Percentiles rank a stretch among this genome's conserved stretches.
These are phyloP conservation scores for Colletotrichum godetiae DNA, from an alignment of 2,329 filamentous ascomycete species.

Conservation along the genomic window DNA sequence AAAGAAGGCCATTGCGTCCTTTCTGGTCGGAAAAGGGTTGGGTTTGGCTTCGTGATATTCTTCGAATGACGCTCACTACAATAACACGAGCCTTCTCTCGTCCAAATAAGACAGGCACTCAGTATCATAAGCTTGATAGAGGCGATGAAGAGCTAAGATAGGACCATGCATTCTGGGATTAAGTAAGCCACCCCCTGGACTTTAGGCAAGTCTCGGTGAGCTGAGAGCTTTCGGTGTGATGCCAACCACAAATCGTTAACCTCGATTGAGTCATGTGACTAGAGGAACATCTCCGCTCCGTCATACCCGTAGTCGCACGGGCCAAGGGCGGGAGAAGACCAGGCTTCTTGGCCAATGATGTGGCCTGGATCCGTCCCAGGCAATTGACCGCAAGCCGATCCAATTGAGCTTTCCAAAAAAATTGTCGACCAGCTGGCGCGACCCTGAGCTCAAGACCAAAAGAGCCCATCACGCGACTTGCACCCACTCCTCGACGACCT, in stretches of 20 bases:
- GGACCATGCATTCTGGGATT: not conserved
- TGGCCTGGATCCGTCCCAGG: slow-evolving; percentile 15
- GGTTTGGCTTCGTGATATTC: not conserved
- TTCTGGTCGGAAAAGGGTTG: slow-evolving; percentile 2
- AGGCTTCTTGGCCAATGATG: slow-evolving; percentile 17
- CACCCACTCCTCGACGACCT: slow-evolving; percentile 16
- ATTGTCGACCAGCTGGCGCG: slow-evolving; percentile 36
- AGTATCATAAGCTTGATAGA: not conserved
- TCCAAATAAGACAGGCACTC: not conserved
- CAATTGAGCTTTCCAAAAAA: slow-evolving; percentile 36
- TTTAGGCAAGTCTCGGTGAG: not conserved
- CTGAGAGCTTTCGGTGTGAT: not conserved
- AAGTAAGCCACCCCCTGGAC: slow-evolving; percentile 12
- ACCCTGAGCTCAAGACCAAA: slow-evolving; percentile 17
- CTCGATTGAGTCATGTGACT: slow-evolving; percentile 14
- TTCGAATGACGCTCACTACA: not conserved
- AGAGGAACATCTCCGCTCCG: not conserved
- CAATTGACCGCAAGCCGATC: slow-evolving; percentile 16
- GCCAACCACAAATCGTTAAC: too few species aligned
- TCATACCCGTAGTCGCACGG: not conserved
- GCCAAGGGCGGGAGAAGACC: not conserved
- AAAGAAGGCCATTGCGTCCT: not conserved
- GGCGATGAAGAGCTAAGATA: not conserved
- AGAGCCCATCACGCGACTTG: slow-evolving; percentile 25
- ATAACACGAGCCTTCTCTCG: slow-evolving; percentile 1